These are phyloP conservation scores for Chaetomiaceae sp. DNA, from an alignment of 2,329 filamentous ascomycete species.

Conservation along the genomic window DNA sequence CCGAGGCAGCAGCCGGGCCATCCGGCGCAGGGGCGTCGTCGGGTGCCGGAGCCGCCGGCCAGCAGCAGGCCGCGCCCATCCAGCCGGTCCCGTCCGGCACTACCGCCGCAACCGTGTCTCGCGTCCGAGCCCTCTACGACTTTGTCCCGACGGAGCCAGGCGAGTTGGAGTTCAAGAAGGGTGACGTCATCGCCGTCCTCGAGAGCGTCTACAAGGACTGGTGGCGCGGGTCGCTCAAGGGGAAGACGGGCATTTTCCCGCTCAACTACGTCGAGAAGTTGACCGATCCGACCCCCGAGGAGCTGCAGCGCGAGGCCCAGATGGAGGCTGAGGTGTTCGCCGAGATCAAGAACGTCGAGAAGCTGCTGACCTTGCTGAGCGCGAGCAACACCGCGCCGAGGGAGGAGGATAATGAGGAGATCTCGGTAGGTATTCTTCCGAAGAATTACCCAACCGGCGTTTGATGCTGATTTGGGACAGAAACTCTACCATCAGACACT, in stretches of 20 bases:
- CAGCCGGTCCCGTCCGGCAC: conserved; percentile 72
- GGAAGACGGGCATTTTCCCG: conserved; percentile 95
- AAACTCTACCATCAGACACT: conserved; percentile 88
- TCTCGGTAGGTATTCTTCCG: conserved; percentile 59
- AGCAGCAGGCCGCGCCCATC: conserved; percentile 40
- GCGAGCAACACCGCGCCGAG: conserved; percentile 75
- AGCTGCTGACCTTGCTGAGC: conserved; percentile 82
- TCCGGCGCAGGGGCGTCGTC: conserved; percentile 36
- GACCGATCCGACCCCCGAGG: conserved; percentile 87
- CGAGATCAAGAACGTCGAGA: conserved; percentile 61
- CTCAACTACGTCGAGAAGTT: conserved; percentile 98
- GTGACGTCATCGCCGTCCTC: conserved; percentile 93
- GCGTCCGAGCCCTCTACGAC: conserved; percentile 89
- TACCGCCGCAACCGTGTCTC: conserved; percentile 91
- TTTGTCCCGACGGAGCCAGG: conserved; percentile 92
- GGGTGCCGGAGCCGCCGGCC: conserved; percentile 30
- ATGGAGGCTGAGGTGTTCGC: conserved; percentile 75
- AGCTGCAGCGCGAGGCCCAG: conserved; percentile 90
- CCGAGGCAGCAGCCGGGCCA: conserved; percentile 36
- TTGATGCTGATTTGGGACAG: conserved; percentile 31
- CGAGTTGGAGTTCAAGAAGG: conserved; percentile 93
- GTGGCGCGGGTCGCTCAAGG: conserved; percentile 95
- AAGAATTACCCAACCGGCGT: too few relatives aligned
- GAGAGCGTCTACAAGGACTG: conserved; percentile 99
- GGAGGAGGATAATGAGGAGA: conserved; percentile 94